Base-by-base conservation (phyloP, 164 flowering plant species). In the Cinnamomum chago region DNA sequence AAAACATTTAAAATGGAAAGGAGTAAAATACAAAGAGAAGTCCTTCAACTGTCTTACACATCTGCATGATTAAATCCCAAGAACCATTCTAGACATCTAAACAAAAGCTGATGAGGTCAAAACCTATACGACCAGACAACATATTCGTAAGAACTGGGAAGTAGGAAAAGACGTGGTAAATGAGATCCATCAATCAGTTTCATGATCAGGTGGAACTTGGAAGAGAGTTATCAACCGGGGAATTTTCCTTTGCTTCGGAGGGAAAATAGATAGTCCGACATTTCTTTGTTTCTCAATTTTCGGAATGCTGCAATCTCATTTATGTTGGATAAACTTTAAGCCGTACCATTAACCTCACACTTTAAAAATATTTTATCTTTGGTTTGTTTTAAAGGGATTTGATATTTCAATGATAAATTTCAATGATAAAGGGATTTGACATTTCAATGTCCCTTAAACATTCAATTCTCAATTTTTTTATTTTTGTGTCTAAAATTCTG, bases 241-340 rank as follows among this genome's bases (percentile, higher is more conserved):
- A 52, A 71, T 70, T 50, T 84, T 3, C 94, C 95, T 60, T 67
- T 93, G 65, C 81, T 75, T 81, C 97, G 83, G 22, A 95, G 90
- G 76, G 99, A 92, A 82, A 64, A 88, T 0, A 91, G 83, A 9
- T 95, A 95, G 72, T 95, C 99, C 0, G 92, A 91, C 97, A 93
- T 88, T 28, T 28, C 30, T 28, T 28, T 28, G 30, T 28, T 28
- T 28, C 30, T 28, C 30, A n/a, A n/a, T n/a, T n/a, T n/a, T n/a
- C n/a, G n/a, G n/a, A n/a, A n/a, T n/a, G n/a, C n/a, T n/a, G n/a
- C n/a, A n/a, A n/a, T n/a, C n/a, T n/a, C n/a, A n/a, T n/a, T n/a
- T n/a, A n/a, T n/a, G n/a, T n/a, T n/a, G n/a, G n/a, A n/a, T n/a
- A n/a, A n/a, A n/a, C n/a, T n/a, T n/a, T n/a, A n/a, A 28, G 30